phyloP scores from a whole-genome alignment of 495 filamentous ascomycete species.

The Hypoxylon lienhwacheense region DNA sequence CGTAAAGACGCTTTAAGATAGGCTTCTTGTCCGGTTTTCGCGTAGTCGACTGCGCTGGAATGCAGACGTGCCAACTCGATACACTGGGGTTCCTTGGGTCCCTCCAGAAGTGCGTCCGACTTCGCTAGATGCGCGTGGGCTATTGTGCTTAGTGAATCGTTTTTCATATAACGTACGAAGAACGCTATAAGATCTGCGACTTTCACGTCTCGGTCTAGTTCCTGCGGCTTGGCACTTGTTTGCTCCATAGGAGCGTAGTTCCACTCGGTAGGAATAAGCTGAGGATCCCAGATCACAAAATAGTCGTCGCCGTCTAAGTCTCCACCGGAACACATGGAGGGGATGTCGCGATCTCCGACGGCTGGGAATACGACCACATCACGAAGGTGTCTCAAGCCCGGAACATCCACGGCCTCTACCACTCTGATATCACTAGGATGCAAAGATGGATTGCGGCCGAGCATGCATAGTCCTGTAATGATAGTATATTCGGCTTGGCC shows the following conservation, averaged over 20 bases:
- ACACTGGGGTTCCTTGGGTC: slow-evolving; percentile 71
- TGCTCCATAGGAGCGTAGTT: slow-evolving; percentile 77
- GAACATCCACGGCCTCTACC: slow-evolving; percentile 78
- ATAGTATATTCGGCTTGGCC: slow-evolving; percentile 58
- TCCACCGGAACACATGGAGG: slow-evolving; percentile 94
- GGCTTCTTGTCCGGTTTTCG: slow-evolving; percentile 82
- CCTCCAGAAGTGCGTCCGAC: slow-evolving; percentile 63
- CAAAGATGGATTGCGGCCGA: slow-evolving; percentile 91
- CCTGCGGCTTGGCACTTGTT: slow-evolving; percentile 51
- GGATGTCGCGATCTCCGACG: slow-evolving; percentile 78
- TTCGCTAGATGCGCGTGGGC: slow-evolving; percentile 81
- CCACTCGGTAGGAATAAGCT: slow-evolving; percentile 70
- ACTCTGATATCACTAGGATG: slow-evolving; percentile 93
- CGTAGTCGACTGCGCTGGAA: slow-evolving; percentile 89
- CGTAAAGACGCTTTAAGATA: slow-evolving; percentile 62
- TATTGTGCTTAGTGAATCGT: slow-evolving; percentile 76
- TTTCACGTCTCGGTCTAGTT: slow-evolving; percentile 60
- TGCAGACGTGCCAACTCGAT: slow-evolving; percentile 77
- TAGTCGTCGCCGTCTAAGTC: slow-evolving; percentile 97
- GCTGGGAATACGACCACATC: slow-evolving; percentile 88
- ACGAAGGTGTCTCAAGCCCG: slow-evolving; percentile 69
- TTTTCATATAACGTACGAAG: slow-evolving; percentile 93
- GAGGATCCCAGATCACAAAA: slow-evolving; percentile 87
- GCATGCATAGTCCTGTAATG: slow-evolving; percentile 75
- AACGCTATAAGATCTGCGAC: slow-evolving; percentile 74